A percentile compares a stretch with the other conserved stretches of the same genome.
Conservation (phyloP, 176 grass and related monocot species). For the Luzula sylvatica region DNA sequence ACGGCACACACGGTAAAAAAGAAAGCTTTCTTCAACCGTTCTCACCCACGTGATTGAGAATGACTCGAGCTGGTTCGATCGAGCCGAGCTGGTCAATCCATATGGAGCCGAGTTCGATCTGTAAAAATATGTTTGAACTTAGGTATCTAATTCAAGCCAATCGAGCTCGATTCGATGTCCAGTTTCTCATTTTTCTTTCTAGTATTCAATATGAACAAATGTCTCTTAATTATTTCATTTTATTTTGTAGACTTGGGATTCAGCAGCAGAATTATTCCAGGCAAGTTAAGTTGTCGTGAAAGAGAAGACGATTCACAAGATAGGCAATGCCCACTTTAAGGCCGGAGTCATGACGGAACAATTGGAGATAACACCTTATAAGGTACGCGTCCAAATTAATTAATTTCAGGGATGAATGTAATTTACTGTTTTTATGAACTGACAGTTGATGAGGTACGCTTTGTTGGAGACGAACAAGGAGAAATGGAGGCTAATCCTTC, state of each 20-base stretch:
- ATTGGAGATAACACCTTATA: constrained; percentile 50
- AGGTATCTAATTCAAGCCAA: no score
- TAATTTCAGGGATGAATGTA: not conserved
- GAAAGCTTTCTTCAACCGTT: no score
- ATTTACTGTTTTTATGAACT: not conserved
- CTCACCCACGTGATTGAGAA: no score
- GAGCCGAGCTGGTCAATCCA: no score
- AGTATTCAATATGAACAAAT: not conserved
- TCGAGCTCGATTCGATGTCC: no score
- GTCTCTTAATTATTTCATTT: not conserved
- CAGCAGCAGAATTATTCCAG: constrained; percentile 50
- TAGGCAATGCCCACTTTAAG: constrained; percentile 40
- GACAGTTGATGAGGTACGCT: constrained; percentile 54
- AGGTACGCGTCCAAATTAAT: constrained; percentile 5
- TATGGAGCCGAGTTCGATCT: no score
- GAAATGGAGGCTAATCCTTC: constrained; percentile 42
- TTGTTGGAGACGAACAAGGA: constrained; percentile 59
- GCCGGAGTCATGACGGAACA: constrained; percentile 59
- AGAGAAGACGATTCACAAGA: constrained; percentile 41
- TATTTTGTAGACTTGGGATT: constrained; percentile 48
- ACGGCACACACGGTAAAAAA: no score
- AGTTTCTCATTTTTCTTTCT: no score
- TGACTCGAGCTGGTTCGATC: no score
- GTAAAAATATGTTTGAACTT: no score
- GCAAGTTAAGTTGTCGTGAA: constrained; percentile 53